Conservation (phyloP, 257 asterid genomes). For the Thymus quinquecostatus region DNA sequence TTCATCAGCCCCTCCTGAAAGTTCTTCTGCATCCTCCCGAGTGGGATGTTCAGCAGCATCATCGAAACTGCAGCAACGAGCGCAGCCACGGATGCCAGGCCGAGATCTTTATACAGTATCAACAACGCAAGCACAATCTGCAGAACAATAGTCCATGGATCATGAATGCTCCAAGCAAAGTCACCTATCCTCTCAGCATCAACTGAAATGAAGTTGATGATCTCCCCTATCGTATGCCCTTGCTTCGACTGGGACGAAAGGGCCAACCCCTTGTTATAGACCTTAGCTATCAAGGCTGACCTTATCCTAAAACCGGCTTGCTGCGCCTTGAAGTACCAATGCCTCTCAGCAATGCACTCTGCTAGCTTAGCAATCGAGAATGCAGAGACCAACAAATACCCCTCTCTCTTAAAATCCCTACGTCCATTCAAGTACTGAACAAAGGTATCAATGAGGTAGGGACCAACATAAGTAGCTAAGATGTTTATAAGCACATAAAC, state of each 20-base stretch:
- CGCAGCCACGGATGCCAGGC: conserved; percentile 72
- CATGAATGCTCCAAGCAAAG: conserved; percentile 84
- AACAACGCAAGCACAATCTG: conserved; percentile 64
- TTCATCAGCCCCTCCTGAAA: conserved; percentile 75
- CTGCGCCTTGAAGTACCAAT: conserved; percentile 73
- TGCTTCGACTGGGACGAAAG: conserved; percentile 75
- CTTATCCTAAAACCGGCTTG: conserved; percentile 79
- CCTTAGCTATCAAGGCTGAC: conserved; percentile 72
- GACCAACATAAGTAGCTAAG: conserved; percentile 73
- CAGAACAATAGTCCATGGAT: conserved; percentile 72
- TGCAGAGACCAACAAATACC: conserved; percentile 57
- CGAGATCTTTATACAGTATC: conserved; percentile 71
- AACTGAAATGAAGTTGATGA: conserved; percentile 79
- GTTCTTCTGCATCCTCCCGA: conserved; percentile 64
- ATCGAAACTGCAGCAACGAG: conserved; percentile 57
- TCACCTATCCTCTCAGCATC: conserved; percentile 90
- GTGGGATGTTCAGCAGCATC: conserved; percentile 72
- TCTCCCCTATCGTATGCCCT: conserved; percentile 77
- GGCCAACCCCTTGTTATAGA: conserved; percentile 72
- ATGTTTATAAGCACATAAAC: conserved; percentile 52
- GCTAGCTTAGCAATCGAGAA: conserved; percentile 70
- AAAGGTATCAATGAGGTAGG: conserved; percentile 72
- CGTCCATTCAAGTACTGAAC: conserved; percentile 72
- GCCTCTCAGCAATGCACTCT: conserved; percentile 73
- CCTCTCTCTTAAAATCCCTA: conserved; percentile 49